Conservation (phyloP, 257 asterid genomes). For the Lycium ferocissimum region DNA sequence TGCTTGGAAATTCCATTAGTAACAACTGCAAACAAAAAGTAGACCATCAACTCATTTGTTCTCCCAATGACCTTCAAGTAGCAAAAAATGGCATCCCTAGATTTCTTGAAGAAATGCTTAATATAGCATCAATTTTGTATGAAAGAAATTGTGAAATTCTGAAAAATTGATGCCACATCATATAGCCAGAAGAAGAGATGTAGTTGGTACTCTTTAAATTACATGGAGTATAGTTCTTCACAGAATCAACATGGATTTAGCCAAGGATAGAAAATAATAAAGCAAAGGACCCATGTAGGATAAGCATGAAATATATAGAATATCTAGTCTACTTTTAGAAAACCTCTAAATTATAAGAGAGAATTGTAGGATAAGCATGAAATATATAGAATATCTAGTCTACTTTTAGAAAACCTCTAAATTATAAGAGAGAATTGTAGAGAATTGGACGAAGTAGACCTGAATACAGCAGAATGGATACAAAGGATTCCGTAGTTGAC, state of each 20-base stretch:
- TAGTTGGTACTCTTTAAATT: not conserved
- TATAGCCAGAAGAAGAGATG: not conserved
- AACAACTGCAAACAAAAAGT: constrained; percentile 60
- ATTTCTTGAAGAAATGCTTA: not conserved
- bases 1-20: constrained; percentile 58
- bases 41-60: constrained; percentile 28
- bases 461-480: not conserved
- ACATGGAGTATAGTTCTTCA: too few species aligned
- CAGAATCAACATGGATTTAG: too few species aligned
- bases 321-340: too few species aligned
- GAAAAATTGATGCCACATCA: not conserved
- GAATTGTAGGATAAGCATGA: too few species aligned
- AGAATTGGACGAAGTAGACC: not conserved
- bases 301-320: too few species aligned
- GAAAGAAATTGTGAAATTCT: not conserved
- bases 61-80: not conserved
- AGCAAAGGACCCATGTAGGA: too few species aligned
- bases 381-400: too few species aligned
- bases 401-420: too few species aligned
- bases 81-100: not conserved
- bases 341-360: too few species aligned
- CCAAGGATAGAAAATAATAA: too few species aligned
- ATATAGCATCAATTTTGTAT: not conserved
- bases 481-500: not conserved
- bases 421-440: too few species aligned